Evolutionary conservation across 768 basidiomycete genomes (phyloP).

Genomic region (Mrakia blollopis): DNA sequence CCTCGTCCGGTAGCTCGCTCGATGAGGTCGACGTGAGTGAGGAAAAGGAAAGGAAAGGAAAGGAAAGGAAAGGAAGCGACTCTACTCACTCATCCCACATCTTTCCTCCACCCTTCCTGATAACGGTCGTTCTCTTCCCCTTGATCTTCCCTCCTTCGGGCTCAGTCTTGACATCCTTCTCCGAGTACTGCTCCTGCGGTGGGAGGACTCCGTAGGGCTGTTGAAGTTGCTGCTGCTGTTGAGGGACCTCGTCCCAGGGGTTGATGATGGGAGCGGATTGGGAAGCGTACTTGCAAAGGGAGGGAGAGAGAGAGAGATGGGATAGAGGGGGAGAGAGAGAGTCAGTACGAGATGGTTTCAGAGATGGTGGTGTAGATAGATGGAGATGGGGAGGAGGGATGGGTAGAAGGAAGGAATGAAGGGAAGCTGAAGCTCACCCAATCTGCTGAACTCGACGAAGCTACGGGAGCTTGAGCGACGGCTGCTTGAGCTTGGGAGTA

Average conservation of each 20-base stretch:
- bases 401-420: neutral
- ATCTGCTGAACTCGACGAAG: conserved; percentile 17
- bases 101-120: conserved; percentile 92
- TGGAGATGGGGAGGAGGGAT: neutral
- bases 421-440: conserved; percentile 5
- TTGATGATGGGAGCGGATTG: conserved; percentile 4
- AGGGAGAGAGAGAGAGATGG: neutral
- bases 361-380: too few relatives aligned
- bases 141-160: conserved; percentile 71
- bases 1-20: too few relatives aligned
- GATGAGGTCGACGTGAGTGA: neutral
- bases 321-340: neutral
- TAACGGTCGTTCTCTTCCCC: conserved; percentile 77
- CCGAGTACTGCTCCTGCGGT: neutral
- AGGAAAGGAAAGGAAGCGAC: neutral
- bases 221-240: conserved; percentile 9
- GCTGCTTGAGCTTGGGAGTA: conserved; percentile 28
- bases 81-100: conserved; percentile 76
- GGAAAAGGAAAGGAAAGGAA: neutral
- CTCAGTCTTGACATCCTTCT: neutral
- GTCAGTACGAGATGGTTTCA: neutral
- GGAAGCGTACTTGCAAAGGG: neutral
- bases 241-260: conserved; percentile 25
- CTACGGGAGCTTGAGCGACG: conserved; percentile 1
- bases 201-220: neutral